Conservation (phyloP, 352 stramenopile species). For the Globisporangium paroecandrum region DNA sequence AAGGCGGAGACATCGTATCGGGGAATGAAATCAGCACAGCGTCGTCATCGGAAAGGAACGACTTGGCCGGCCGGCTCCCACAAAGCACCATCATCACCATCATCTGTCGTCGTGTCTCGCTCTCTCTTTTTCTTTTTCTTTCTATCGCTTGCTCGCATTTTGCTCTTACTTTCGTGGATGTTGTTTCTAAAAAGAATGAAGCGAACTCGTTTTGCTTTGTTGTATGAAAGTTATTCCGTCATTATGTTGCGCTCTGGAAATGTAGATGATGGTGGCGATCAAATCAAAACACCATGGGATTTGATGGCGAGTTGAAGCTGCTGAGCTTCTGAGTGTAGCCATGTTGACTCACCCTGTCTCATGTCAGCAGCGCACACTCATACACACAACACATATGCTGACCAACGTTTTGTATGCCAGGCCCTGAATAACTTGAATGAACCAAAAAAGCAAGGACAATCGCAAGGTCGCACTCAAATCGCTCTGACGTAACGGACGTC, state of each 20-base stretch:
- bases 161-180: constrained; percentile 10
- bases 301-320: constrained; percentile 1
- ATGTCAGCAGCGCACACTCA: neutral
- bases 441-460: neutral
- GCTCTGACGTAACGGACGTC: neutral
- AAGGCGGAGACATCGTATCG: constrained; percentile 14
- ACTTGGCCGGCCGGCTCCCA: neutral
- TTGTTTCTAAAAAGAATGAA: constrained; percentile 11
- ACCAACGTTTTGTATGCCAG: neutral
- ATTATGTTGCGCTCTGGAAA: neutral
- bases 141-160: constrained; percentile 11
- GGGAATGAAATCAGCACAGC: neutral
- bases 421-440: neutral
- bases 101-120: neutral
- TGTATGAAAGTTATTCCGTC: neutral
- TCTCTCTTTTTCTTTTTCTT: neutral
- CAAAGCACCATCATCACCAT: neutral
- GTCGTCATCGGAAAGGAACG: neutral
- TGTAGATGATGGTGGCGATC: neutral
- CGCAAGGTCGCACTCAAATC: neutral
- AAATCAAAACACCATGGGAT: neutral
- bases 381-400: neutral
- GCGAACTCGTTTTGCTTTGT: constrained; percentile 4
- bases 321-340: neutral
- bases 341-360: neutral